Evolutionary conservation across 257 asterid genomes (phyloP).

Genomic region (Pogostemon cablin): DNA sequence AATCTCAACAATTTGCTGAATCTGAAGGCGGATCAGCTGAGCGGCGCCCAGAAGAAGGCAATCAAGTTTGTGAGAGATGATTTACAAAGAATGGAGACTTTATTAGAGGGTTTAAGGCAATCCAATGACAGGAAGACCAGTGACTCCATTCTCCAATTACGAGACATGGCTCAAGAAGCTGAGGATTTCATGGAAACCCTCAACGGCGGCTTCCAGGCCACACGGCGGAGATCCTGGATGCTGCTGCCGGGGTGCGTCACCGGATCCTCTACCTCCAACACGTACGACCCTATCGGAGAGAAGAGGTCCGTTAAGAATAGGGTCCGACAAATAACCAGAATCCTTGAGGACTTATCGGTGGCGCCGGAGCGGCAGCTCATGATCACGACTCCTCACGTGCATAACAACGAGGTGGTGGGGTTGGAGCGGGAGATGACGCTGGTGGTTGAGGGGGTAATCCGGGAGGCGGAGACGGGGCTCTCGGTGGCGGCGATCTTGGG

Average conservation of each 20-base stretch:
- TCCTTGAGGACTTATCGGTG: no score
- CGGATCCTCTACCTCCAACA: not conserved
- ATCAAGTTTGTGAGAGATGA: no score
- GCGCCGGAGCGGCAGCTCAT: not conserved
- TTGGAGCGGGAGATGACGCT: constrained; percentile 6
- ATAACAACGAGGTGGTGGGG: constrained; percentile 11
- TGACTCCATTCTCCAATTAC: constrained; percentile 28
- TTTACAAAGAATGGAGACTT: no score
- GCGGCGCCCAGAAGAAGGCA: not conserved
- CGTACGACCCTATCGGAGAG: not conserved
- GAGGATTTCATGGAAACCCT: constrained; percentile 35
- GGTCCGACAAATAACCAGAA: not conserved
- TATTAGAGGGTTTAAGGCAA: no score
- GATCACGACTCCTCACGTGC: not conserved
- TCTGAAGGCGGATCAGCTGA: not conserved
- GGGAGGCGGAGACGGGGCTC: not conserved
- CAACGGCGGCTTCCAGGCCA: not conserved
- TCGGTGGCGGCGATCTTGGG: constrained; percentile 25
- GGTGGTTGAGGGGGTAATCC: no score
- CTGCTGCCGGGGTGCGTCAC: not conserved
- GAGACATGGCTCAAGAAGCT: constrained; percentile 34
- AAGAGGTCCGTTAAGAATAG: not conserved
- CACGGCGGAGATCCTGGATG: no score
- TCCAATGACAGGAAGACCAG: not conserved
- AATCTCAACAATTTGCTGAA: constrained; percentile 13